A percentile compares a stretch with the other conserved stretches of the same genome.
phyloP scores from a whole-genome alignment of 2,329 filamentous ascomycete genomes.

The Colletotrichum tofieldiae region DNA sequence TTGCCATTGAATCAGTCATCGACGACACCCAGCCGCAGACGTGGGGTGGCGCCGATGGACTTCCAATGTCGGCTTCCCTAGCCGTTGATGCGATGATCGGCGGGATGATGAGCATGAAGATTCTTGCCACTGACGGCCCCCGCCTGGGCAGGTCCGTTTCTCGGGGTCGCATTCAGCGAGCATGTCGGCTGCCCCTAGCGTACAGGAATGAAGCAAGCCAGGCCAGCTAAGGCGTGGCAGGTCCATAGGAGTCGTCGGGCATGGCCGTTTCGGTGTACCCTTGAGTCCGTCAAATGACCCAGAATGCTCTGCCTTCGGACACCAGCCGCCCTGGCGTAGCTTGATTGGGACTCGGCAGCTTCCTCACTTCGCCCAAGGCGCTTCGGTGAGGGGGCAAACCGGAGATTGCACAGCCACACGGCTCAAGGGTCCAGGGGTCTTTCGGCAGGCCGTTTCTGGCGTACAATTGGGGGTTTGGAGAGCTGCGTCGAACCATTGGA shows the following conservation, averaged over 20 bases:
- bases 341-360: conserved; percentile 28
- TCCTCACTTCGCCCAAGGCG: conserved; percentile 13
- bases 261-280: conserved; percentile 12
- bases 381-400: conserved; percentile 28
- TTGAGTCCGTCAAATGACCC: conserved; percentile 9
- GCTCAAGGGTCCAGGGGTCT: conserved; percentile 39
- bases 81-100: conserved; percentile 34
- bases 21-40: conserved; percentile 5
- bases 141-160: neutral
- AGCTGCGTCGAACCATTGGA: neutral
- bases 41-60: conserved; percentile 6
- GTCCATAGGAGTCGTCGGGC: neutral
- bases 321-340: conserved; percentile 4
- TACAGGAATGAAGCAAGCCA: neutral
- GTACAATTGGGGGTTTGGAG: neutral
- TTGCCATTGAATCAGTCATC: conserved; percentile 1
- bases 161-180: conserved; percentile 18
- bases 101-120: conserved; percentile 16
- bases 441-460: conserved; percentile 51
- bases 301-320: conserved; percentile 25
- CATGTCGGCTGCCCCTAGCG: conserved; percentile 7
- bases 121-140: conserved; percentile 4
- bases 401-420: conserved; percentile 43
- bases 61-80: conserved; percentile 10
- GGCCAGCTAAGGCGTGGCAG: neutral